Conservation (phyloP, 345 rosid genomes). For the Syzygium oleosum region DNA sequence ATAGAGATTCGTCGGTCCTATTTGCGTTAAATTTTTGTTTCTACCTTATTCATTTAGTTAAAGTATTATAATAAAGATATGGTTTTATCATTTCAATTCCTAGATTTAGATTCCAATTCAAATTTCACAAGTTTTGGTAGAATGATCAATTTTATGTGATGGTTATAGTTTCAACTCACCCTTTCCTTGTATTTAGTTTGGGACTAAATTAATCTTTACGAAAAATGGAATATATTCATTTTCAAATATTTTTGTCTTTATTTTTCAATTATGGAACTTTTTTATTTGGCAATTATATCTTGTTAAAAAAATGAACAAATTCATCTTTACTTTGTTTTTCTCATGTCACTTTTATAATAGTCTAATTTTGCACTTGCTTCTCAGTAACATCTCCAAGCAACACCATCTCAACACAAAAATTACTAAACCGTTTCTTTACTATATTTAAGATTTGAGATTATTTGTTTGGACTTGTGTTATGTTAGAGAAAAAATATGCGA, state of each 20-base stretch:
- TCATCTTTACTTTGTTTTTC: background rate
- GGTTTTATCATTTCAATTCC: background rate
- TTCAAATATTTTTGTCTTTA: background rate
- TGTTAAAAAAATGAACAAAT: background rate
- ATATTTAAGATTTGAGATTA: background rate
- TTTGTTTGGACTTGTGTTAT: background rate
- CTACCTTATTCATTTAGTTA: background rate
- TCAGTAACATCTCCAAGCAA: background rate
- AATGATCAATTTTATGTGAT: background rate
- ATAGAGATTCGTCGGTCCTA: fast-evolving
- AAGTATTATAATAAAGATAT: background rate
- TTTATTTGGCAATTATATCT: background rate
- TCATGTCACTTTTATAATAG: background rate
- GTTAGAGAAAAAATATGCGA: background rate
- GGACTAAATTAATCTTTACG: background rate
- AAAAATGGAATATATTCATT: background rate
- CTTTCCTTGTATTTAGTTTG: background rate
- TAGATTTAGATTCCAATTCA: background rate
- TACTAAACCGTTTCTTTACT: background rate
- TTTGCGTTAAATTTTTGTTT: background rate
- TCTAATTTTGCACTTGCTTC: background rate
- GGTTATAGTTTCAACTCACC: background rate
- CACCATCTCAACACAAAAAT: background rate
- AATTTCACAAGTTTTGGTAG: background rate
- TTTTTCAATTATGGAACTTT: background rate